Evolutionary conservation across 495 filamentous ascomycete species (phyloP).

Genomic region (Daldinia bambusicola): DNA sequence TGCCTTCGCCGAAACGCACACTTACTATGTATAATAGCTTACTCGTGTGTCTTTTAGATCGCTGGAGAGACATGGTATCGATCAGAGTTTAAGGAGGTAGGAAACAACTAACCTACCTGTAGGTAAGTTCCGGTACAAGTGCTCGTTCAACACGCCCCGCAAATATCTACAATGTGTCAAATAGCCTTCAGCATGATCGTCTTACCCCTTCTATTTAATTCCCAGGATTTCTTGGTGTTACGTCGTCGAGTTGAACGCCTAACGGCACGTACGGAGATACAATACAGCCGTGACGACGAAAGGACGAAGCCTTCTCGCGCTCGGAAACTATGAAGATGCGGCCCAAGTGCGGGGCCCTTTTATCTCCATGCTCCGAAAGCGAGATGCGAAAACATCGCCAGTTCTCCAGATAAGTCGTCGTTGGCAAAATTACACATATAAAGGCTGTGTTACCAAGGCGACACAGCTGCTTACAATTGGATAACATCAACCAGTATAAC

Average conservation of each 20-base stretch:
- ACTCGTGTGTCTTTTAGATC: no score
- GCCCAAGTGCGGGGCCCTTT: constrained; percentile 4
- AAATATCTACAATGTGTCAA: neutral
- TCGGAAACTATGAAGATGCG: neutral
- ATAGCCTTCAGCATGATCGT: neutral
- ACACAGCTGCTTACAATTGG: no score
- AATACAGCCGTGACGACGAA: neutral
- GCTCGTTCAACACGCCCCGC: neutral
- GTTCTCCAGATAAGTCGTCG: neutral
- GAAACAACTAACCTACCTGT: no score
- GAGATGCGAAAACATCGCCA: neutral
- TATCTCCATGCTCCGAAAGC: constrained; percentile 12
- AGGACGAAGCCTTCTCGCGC: neutral
- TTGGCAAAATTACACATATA: neutral
- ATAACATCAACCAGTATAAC: neutral
- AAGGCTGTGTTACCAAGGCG: neutral
- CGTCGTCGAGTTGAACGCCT: neutral
- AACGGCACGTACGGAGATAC: neutral
- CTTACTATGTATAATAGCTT: no score
- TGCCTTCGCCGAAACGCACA: no score
- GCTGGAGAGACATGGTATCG: no score
- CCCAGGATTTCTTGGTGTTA: neutral
- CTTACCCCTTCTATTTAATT: neutral
- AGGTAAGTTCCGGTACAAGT: no score
- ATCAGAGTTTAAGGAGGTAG: no score